These are phyloP conservation scores for Colletotrichum navitas DNA, from an alignment of 2,329 filamentous ascomycete genomes.

Conservation along the genomic window DNA sequence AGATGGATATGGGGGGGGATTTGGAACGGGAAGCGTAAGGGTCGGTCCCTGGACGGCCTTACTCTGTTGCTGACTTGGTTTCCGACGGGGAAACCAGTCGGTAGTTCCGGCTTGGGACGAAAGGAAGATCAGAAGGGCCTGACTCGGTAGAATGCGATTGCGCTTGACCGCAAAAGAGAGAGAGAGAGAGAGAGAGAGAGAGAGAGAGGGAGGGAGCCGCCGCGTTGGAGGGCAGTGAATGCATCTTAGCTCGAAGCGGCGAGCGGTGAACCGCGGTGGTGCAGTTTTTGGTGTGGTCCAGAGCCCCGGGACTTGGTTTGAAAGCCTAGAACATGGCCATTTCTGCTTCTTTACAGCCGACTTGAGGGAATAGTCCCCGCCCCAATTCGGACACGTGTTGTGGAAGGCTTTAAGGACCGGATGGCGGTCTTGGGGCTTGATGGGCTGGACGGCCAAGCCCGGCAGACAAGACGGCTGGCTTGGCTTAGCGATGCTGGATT, in stretches of 20 bases:
- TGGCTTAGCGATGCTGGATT: background rate
- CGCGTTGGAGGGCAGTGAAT: background rate
- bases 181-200: background rate
- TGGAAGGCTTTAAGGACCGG: constrained; percentile 18
- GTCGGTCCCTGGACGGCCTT: constrained; percentile 30
- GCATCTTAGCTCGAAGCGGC: background rate
- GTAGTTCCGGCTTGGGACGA: background rate
- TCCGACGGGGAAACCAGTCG: background rate
- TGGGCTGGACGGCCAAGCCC: background rate
- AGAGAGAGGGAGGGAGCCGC: background rate
- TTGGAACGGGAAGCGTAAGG: constrained; percentile 6
- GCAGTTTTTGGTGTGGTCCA: background rate
- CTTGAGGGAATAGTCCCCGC: background rate
- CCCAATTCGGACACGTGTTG: constrained; percentile 25
- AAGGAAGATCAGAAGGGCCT: background rate
- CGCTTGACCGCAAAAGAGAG: background rate
- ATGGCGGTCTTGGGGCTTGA: constrained; percentile 2
- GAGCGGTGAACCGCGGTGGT: background rate
- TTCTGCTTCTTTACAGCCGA: background rate
- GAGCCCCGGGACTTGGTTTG: background rate
- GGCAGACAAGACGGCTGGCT: too few relatives aligned
- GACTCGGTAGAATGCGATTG: background rate
- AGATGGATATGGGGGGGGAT: constrained; percentile 25
- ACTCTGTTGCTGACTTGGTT: background rate
- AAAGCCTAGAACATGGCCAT: background rate